phyloP scores from a whole-genome alignment of 441 rosid species.

The Jatropha podagrica region DNA sequence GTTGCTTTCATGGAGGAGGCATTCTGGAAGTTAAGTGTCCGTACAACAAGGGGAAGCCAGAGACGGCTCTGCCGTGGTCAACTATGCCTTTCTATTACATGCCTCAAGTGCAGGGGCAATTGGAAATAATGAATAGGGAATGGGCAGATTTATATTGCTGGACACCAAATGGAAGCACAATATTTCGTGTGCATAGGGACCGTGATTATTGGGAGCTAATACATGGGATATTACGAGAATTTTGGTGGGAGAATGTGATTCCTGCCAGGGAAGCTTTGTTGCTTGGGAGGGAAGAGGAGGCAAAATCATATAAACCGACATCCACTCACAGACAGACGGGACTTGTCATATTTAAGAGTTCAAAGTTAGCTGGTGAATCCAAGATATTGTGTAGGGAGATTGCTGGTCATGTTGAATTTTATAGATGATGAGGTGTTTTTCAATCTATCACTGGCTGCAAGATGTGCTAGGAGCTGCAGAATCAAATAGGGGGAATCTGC shows the following conservation, averaged over 20 bases:
- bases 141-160: slow-evolving; percentile 96
- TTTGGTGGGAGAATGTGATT: slow-evolving; percentile 90
- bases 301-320: slow-evolving; percentile 52
- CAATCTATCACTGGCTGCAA: background rate
- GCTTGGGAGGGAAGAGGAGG: slow-evolving; percentile 58
- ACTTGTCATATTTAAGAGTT: slow-evolving; percentile 61
- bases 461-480: too few relatives aligned
- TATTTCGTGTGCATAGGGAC: slow-evolving; percentile 66
- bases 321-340: slow-evolving; percentile 69
- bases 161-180: slow-evolving; percentile 85
- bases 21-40: slow-evolving; percentile 94
- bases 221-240: slow-evolving; percentile 64
- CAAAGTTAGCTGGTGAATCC: slow-evolving; percentile 56
- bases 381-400: slow-evolving; percentile 77
- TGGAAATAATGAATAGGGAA: slow-evolving; percentile 92
- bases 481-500: too few relatives aligned
- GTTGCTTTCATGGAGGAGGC: slow-evolving; percentile 61
- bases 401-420: slow-evolving; percentile 71
- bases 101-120: slow-evolving; percentile 97
- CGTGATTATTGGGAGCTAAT: slow-evolving; percentile 73
- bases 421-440: slow-evolving; percentile 9
- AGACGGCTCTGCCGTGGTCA: slow-evolving; percentile 77
- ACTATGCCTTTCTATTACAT: slow-evolving; percentile 85
- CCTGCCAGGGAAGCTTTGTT: slow-evolving; percentile 77
- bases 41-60: slow-evolving; percentile 89